Evolutionary conservation across 495 filamentous ascomycete species (phyloP).

Genomic region (Lepraria neglecta): DNA sequence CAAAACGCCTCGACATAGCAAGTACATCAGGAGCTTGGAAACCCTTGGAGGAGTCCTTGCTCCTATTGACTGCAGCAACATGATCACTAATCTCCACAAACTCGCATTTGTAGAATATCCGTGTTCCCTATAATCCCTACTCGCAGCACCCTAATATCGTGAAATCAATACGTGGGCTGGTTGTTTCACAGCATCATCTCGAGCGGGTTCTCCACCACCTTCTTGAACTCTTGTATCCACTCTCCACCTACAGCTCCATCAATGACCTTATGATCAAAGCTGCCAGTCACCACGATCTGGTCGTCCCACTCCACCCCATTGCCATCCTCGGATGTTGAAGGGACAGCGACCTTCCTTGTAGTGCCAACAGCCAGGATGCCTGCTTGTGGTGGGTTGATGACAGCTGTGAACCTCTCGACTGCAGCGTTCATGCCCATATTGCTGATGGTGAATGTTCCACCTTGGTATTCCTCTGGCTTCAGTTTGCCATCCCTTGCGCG

Average conservation of each 20-base stretch:
- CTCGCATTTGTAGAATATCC: neutral
- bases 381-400: constrained; percentile 98
- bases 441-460: constrained; percentile 97
- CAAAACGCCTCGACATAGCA: neutral
- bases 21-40: neutral
- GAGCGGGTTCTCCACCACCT: constrained; percentile 92
- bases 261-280: constrained; percentile 96
- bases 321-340: constrained; percentile 67
- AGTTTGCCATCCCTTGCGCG: constrained; percentile 95
- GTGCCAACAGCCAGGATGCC: constrained; percentile 93
- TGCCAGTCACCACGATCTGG: constrained; percentile 86
- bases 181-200: constrained; percentile 75
- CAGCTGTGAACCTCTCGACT: constrained; percentile 95
- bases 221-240: constrained; percentile 96
- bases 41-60: neutral
- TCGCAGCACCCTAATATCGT: neutral
- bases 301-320: constrained; percentile 88
- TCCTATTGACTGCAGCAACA: neutral
- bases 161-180: neutral
- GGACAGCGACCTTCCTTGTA: constrained; percentile 87
- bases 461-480: constrained; percentile 99
- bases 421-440: constrained; percentile 99
- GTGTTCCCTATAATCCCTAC: neutral
- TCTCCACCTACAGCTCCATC: constrained; percentile 93
- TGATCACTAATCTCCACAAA: neutral